phyloP scores from a whole-genome alignment of 495 filamentous ascomycete genomes.

The Hypoxylon cercidicola region DNA sequence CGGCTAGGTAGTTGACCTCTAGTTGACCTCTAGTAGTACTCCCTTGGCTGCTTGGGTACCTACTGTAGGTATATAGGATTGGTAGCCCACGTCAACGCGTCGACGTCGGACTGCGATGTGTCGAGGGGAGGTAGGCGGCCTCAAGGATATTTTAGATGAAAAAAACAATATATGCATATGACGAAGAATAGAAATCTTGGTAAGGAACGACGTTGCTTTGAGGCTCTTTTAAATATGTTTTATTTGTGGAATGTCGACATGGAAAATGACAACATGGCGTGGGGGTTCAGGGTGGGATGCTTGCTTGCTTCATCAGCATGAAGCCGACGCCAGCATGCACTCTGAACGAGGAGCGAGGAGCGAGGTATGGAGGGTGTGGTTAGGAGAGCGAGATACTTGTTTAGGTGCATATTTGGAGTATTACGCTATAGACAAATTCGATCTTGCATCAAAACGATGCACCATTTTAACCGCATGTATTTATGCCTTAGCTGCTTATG shows the following conservation, averaged over 20 bases:
- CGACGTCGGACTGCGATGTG: conserved; percentile 23
- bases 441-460: no score
- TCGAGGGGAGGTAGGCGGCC: conserved; percentile 8
- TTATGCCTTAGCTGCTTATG: no score
- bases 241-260: conserved; percentile 49
- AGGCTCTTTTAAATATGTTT: conserved; percentile 48
- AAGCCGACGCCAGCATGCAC: conserved; percentile 27
- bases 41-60: background rate
- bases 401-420: no score
- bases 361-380: background rate
- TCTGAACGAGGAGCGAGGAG: background rate
- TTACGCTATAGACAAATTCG: no score
- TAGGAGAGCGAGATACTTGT: no score
- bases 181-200: conserved; percentile 31
- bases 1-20: background rate
- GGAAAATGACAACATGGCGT: conserved; percentile 50
- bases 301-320: conserved; percentile 19
- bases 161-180: conserved; percentile 22
- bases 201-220: conserved; percentile 48
- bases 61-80: conserved; percentile 4
- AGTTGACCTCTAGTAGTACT: conserved; percentile 2
- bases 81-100: conserved; percentile 20
- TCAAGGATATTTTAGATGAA: conserved; percentile 12
- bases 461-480: no score
- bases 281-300: conserved; percentile 49